These are phyloP conservation scores for Fragilaria crotonensis DNA, from an alignment of 108 stramenopile genomes.

Conservation along the genomic window DNA sequence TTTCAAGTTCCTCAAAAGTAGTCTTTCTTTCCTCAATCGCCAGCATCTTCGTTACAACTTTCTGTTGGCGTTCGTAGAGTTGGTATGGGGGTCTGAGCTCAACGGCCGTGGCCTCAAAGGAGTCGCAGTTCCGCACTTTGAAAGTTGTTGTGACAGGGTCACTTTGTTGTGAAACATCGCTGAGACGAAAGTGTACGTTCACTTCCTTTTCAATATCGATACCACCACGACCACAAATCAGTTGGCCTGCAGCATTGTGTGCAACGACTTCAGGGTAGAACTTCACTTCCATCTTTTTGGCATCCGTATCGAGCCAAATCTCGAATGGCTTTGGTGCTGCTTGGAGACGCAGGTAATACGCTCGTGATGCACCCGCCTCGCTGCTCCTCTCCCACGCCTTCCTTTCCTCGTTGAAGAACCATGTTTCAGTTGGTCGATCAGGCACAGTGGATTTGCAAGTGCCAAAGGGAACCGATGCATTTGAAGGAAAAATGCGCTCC, in stretches of 20 bases:
- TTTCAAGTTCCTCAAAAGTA: constrained; percentile 52
- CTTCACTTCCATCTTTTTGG: constrained; percentile 22
- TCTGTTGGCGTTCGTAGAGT: constrained; percentile 60
- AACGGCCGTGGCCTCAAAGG: constrained; percentile 23
- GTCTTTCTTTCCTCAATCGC: constrained; percentile 41
- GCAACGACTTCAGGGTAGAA: constrained; percentile 55
- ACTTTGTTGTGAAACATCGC: constrained; percentile 27
- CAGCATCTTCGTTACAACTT: constrained; percentile 59
- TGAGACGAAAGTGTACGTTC: constrained; percentile 31
- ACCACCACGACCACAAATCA: constrained; percentile 40
- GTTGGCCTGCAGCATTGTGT: constrained; percentile 40
- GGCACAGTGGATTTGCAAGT: constrained; percentile 31
- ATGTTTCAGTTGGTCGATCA: constrained; percentile 30
- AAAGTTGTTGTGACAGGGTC: constrained; percentile 50
- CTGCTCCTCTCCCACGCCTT: constrained; percentile 34
- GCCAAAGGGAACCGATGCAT: constrained; percentile 26
- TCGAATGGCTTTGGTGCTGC: constrained; percentile 40
- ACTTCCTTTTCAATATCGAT: constrained; percentile 10
- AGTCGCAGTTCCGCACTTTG: constrained; percentile 40
- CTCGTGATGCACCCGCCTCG: constrained; percentile 32
- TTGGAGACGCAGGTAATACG: constrained; percentile 25
- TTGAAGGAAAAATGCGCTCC: constrained; percentile 11
- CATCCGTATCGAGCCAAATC: constrained; percentile 23
- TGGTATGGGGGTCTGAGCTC: constrained; percentile 21
- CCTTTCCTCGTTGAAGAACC: constrained; percentile 40